A percentile compares a stretch with the other conserved stretches of the same genome.
phyloP scores from a whole-genome alignment of 2,329 filamentous ascomycete genomes.

The Xylaria multiplex region DNA sequence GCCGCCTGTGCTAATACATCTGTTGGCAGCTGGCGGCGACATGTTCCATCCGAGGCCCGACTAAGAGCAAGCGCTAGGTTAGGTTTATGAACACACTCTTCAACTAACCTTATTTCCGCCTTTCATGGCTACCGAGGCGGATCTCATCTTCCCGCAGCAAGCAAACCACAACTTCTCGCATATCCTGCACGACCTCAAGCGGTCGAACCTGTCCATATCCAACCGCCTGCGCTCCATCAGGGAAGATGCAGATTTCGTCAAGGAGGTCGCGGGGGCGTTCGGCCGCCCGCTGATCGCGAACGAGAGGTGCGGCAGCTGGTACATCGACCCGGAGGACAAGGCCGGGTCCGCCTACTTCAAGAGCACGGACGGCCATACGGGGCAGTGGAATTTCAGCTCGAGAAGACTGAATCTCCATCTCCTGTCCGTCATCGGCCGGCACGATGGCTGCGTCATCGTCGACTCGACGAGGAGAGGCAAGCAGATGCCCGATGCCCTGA shows the following conservation, averaged over 20 bases:
- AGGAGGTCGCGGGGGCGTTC: constrained; percentile 64
- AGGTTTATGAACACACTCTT: neutral
- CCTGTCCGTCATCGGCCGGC: constrained; percentile 70
- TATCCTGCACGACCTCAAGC: constrained; percentile 77
- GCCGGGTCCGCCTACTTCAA: constrained; percentile 90
- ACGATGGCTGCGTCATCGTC: constrained; percentile 85
- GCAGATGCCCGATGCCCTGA: constrained; percentile 92
- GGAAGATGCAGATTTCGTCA: constrained; percentile 79
- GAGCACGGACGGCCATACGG: constrained; percentile 92
- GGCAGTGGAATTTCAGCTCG: constrained; percentile 90
- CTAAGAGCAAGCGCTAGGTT: neutral
- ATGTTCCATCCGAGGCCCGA: neutral
- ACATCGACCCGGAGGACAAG: constrained; percentile 75
- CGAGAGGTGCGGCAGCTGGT: constrained; percentile 96
- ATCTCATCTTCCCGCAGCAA: constrained; percentile 62
- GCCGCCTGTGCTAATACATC: too few species aligned
- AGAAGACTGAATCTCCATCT: constrained; percentile 87
- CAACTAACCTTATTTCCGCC: neutral
- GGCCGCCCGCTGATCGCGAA: constrained; percentile 84
- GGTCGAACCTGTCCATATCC: constrained; percentile 78
- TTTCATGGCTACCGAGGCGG: constrained; percentile 49
- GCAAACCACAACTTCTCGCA: constrained; percentile 73
- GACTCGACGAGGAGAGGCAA: constrained; percentile 95
- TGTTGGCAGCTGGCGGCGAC: constrained; percentile 12
- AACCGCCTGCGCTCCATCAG: constrained; percentile 86